phyloP scores from a whole-genome alignment of 345 rosid species.

The Rubroshorea leprosula region DNA sequence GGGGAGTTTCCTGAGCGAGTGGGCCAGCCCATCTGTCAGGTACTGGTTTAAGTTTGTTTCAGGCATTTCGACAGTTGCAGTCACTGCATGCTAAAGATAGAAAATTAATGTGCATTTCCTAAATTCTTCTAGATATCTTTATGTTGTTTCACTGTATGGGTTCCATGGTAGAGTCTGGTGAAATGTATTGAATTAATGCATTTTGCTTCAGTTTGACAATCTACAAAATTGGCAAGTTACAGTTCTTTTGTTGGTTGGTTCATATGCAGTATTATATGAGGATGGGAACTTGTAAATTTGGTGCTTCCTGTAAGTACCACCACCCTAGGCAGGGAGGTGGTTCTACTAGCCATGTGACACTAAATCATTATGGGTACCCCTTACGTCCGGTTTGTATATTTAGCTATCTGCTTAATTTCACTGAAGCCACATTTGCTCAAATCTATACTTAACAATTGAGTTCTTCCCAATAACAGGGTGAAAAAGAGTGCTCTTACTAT shows the following conservation, averaged over 20 bases:
- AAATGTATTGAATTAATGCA: not conserved
- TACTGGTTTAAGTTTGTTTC: slow-evolving; percentile 21
- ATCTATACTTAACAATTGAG: not conserved
- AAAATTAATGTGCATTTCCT: slow-evolving; percentile 20
- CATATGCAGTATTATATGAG: slow-evolving; percentile 68
- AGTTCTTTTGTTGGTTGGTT: slow-evolving; percentile 9
- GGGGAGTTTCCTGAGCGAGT: slow-evolving; percentile 69
- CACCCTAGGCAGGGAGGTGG: slow-evolving; percentile 78
- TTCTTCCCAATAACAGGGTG: slow-evolving; percentile 53
- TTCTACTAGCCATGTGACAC: slow-evolving; percentile 41
- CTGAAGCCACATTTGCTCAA: not conserved
- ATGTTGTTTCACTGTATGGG: slow-evolving; percentile 1
- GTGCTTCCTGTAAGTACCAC: slow-evolving; percentile 88
- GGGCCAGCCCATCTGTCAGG: slow-evolving; percentile 88
- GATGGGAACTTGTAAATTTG: slow-evolving; percentile 89
- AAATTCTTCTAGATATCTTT: slow-evolving; percentile 1
- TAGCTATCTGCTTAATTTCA: not conserved
- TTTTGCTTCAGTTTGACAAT: slow-evolving; percentile 6
- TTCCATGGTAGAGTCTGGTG: slow-evolving; percentile 8
- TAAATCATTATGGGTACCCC: slow-evolving; percentile 75
- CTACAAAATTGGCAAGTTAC: slow-evolving; percentile 2
- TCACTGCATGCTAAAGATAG: not conserved
- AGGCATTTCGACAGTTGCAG: slow-evolving; percentile 3
- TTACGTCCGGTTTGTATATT: slow-evolving; percentile 69
- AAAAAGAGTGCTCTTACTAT: slow-evolving; percentile 82